Conservation (phyloP, 257 asterid genomes). For the Solanum ossicruentum region DNA sequence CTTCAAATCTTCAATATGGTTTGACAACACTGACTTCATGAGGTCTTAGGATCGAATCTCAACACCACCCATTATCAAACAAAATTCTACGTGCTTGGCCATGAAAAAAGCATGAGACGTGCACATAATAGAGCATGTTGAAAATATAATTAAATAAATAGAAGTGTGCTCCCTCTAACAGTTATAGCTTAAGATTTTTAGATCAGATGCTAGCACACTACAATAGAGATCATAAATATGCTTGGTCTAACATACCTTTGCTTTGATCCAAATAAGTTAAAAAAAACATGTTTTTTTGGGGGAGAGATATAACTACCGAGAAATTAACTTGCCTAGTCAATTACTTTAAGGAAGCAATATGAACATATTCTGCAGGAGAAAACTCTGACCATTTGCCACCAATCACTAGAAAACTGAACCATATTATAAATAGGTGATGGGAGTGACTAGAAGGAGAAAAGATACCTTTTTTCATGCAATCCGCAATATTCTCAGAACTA, state of each 20-base stretch:
- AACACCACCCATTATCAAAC: not conserved
- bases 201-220: not conserved
- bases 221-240: not conserved
- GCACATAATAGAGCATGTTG: not conserved
- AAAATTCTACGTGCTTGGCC: not conserved
- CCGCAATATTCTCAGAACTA: conserved; percentile 50
- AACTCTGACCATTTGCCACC: not conserved
- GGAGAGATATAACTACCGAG: not conserved
- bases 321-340: not conserved
- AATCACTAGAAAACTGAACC: not conserved
- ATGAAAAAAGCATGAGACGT: not conserved
- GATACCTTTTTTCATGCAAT: conserved; percentile 79
- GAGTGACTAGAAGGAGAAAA: not conserved
- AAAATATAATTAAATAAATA: not conserved
- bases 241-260: not conserved
- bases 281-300: too few species aligned
- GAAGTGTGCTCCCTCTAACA: not conserved
- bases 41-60: not conserved
- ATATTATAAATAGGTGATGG: not conserved
- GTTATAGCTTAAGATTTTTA: not conserved
- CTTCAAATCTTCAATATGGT: not conserved
- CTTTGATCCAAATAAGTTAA: not conserved
- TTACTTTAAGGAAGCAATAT: not conserved
- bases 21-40: not conserved
- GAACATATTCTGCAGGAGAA: not conserved